Percentiles rank a stretch among this genome's conserved stretches.
Conservation (phyloP, 1,139 yeast species). For the Hansenula sp. region DNA sequence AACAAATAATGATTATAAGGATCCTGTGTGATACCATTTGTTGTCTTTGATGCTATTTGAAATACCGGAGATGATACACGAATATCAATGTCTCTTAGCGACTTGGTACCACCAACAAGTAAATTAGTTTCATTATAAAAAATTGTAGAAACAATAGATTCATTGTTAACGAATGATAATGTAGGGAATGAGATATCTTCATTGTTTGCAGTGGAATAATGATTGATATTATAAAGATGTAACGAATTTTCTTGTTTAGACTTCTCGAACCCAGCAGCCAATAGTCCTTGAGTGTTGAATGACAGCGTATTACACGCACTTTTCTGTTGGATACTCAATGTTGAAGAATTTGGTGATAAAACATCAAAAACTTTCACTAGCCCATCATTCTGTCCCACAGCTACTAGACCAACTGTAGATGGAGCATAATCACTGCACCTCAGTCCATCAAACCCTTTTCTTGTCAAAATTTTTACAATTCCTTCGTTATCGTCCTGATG, state of each 20-base stretch:
- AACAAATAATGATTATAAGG: slow-evolving; percentile 64
- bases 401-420: slow-evolving; percentile 53
- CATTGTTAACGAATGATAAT: slow-evolving; percentile 65
- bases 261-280: slow-evolving; percentile 81
- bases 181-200: slow-evolving; percentile 50
- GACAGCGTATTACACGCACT: slow-evolving; percentile 76
- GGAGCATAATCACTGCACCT: slow-evolving; percentile 70
- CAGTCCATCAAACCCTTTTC: slow-evolving; percentile 67
- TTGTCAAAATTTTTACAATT: slow-evolving; percentile 44
- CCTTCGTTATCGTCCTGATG: slow-evolving; percentile 34
- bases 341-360: slow-evolving; percentile 34
- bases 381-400: slow-evolving; percentile 76
- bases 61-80: slow-evolving; percentile 66
- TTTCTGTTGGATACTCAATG: slow-evolving; percentile 53
- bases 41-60: slow-evolving; percentile 74
- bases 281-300: slow-evolving; percentile 58
- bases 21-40: slow-evolving; percentile 65
- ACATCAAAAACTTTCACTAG: slow-evolving; percentile 62
- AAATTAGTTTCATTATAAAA: slow-evolving; percentile 64
- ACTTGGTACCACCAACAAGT: slow-evolving; percentile 75
- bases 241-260: slow-evolving; percentile 69
- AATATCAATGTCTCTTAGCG: slow-evolving; percentile 73
- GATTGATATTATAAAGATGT: slow-evolving; percentile 78
- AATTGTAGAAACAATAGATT: slow-evolving; percentile 63
- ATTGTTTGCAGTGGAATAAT: slow-evolving; percentile 39